Conservation (phyloP, 2,329 filamentous ascomycete genomes). For the Arthroderma uncinatum region DNA sequence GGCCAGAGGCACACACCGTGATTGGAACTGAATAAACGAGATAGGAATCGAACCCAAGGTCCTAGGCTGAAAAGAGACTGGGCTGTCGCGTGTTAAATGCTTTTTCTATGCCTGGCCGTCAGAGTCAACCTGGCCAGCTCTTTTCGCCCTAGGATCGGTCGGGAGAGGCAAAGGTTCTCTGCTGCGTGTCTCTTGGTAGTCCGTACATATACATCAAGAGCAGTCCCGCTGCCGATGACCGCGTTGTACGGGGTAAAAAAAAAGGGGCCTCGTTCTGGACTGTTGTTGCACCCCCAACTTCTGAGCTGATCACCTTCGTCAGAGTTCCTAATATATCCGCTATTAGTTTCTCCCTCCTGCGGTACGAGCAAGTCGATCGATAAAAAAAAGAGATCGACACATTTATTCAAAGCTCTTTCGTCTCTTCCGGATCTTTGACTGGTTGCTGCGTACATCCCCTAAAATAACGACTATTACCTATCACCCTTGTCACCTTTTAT, state of each 20-base stretch:
- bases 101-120: constrained; percentile 2
- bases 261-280: not conserved
- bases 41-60: not conserved
- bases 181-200: not conserved
- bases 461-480: constrained; percentile 4
- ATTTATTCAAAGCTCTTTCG: constrained; percentile 3
- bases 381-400: constrained; percentile 3
- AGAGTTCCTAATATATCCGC: constrained; percentile 5
- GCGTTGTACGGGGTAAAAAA: not conserved
- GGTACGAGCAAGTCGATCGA: constrained; percentile 5
- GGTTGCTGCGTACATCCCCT: not conserved
- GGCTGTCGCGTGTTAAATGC: constrained; percentile 7
- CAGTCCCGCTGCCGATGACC: not conserved
- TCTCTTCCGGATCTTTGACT: constrained; percentile 1
- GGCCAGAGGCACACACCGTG: not conserved
- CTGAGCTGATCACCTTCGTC: constrained; percentile 1
- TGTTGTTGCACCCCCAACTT: constrained; percentile 1
- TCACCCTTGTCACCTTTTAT: constrained; percentile 3
- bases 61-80: constrained; percentile 5
- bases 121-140: not conserved
- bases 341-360: not conserved
- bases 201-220: not conserved
- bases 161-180: not conserved
- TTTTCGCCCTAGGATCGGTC: not conserved
- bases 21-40: constrained; percentile 6